Evolutionary conservation across 495 filamentous ascomycete species (phyloP), one percentile per base, ranked within the genome.

Genomic region (Pseudevernia furfuracea): DNA sequence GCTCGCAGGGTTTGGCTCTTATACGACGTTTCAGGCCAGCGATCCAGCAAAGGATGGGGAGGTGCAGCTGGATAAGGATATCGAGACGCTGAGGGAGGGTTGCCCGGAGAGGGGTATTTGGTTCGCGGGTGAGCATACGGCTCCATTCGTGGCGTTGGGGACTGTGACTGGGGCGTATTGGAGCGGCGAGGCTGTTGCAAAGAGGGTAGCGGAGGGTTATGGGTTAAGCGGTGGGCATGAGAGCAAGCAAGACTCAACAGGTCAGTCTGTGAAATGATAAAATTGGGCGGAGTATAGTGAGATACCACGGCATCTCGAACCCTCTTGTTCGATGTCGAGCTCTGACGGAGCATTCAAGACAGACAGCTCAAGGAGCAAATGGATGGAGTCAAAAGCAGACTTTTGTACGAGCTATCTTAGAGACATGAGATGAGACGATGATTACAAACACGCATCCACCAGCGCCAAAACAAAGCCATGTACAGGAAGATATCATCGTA

Each of bases 81-180:
- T 97, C 43, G 80, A 87, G 71, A 75, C 80, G 2, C 83, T 96
- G 78, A 78, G 92, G 38, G 75, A 81, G 4, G 93, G 92, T 0
- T 75, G 89, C 52, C 80, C 84, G 7, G 84, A 82, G 17, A 79
- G 89, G 23, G 85, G 87, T 1, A 67, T 97, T 6, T 98, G 92
- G 92, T 84, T 97, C 68, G 94, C 93, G 1, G 93, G 93, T 1
- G 93, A 98, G 74, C 94, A 97, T 76, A 96, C 92, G 36, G 85
- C 91, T 34, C 93, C 93, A 36, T 95, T 96, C 74, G 84, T 92
- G 25, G 90, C 89, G 21, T 73, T 96, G 59, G 92, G 92, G 1
- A 96, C 92, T 11, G 88, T 85, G 15, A 92, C 90, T 4, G 92
- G 92, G 3, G 92, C 92, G 15, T 97, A 91, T 66, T 96, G 90